Conservation (phyloP, 2,329 filamentous ascomycete genomes). For the Seiridium cupressi region DNA sequence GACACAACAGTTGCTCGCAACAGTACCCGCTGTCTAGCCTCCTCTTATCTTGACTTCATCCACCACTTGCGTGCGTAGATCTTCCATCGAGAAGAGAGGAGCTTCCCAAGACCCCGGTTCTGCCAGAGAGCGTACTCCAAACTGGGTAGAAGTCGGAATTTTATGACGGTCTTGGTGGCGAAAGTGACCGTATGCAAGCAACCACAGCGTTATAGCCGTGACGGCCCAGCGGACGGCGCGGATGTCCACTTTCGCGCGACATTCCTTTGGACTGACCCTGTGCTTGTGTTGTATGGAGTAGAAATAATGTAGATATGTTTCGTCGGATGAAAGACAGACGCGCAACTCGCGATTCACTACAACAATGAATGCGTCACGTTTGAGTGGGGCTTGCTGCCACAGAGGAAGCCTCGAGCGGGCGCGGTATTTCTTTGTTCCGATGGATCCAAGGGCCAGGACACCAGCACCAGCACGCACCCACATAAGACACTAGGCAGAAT, state of each 20-base stretch:
- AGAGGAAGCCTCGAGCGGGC: no score
- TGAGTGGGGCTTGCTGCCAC: no score
- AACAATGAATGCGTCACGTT: no score
- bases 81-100: neutral
- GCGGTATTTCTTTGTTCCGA: no score
- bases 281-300: neutral
- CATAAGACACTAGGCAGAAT: no score
- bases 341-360: no score
- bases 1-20: neutral
- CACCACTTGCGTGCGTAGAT: conserved; percentile 7
- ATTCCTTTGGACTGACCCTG: conserved; percentile 11
- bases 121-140: conserved; percentile 9
- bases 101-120: conserved; percentile 9
- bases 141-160: conserved; percentile 11
- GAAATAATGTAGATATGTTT: no score
- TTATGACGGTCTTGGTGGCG: conserved; percentile 7
- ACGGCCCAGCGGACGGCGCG: conserved; percentile 6
- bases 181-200: neutral
- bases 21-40: conserved; percentile 6
- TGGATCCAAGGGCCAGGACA: no score
- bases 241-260: conserved; percentile 12
- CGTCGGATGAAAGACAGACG: no score
- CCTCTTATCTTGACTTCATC: neutral
- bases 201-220: neutral
- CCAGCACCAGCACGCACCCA: no score